Conservation (phyloP, 2,329 filamentous ascomycete genomes). For the Capronia americana region DNA sequence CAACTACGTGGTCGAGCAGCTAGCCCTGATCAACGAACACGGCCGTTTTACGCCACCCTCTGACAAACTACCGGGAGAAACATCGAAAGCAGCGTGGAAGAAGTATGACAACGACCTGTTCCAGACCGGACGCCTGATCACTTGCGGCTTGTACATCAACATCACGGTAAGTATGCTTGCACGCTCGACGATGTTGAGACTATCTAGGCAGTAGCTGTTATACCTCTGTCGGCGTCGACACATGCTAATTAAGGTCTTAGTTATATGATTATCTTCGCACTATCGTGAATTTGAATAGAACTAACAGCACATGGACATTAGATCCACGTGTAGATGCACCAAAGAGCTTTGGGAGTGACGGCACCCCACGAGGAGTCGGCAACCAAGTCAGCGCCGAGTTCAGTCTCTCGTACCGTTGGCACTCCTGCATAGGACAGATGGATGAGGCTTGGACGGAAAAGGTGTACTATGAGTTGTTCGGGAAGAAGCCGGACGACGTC, state of each 20-base stretch:
- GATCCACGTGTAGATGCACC: slow-evolving; percentile 76
- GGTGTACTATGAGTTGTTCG: slow-evolving; percentile 68
- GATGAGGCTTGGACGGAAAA: slow-evolving; percentile 84
- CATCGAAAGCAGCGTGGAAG: slow-evolving; percentile 60
- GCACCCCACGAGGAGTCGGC: slow-evolving; percentile 73
- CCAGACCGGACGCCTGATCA: slow-evolving; percentile 77
- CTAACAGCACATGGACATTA: slow-evolving; percentile 79
- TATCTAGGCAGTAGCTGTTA: not conserved
- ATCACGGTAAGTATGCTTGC: slow-evolving; percentile 65
- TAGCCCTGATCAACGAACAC: slow-evolving; percentile 85
- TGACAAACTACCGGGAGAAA: slow-evolving; percentile 57
- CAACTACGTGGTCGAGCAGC: slow-evolving; percentile 79
- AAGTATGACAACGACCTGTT: slow-evolving; percentile 80
- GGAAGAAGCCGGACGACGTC: slow-evolving; percentile 64
- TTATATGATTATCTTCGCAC: slow-evolving; percentile 74
- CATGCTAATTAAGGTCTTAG: not conserved
- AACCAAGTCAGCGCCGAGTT: slow-evolving; percentile 87
- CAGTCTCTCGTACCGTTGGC: slow-evolving; percentile 86
- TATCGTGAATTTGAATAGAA: slow-evolving; percentile 74
- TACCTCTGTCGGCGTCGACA: not conserved
- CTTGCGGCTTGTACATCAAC: slow-evolving; percentile 77
- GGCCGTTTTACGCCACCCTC: slow-evolving; percentile 75
- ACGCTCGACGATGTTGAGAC: not conserved
- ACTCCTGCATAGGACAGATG: slow-evolving; percentile 74
- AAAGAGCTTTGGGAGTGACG: slow-evolving; percentile 60